Percentiles rank a stretch among this genome's conserved stretches.
Conservation (phyloP, 106 monocot genomes). For the Allium sativum region DNA sequence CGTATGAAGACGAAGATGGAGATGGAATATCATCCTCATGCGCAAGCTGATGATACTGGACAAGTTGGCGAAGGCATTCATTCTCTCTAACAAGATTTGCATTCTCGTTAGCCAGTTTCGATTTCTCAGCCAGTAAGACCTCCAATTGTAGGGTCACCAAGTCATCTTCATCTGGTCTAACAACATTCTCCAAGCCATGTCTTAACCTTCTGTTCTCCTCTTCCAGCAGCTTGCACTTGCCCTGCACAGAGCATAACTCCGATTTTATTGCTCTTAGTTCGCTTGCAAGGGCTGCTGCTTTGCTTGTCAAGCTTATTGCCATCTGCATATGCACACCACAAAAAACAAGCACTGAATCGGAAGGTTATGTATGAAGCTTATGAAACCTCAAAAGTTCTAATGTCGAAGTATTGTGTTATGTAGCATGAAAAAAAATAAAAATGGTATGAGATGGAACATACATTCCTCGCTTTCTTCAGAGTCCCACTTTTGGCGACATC, state of each 20-base stretch:
- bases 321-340: slow-evolving; percentile 26
- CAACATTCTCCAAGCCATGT: slow-evolving; percentile 44
- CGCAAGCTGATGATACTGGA: slow-evolving; percentile 88
- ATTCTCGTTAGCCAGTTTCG: slow-evolving; percentile 79
- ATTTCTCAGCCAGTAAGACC: slow-evolving; percentile 79
- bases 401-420: neutral
- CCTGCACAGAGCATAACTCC: slow-evolving; percentile 63
- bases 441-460: slow-evolving; percentile 3
- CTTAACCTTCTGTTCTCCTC: slow-evolving; percentile 81
- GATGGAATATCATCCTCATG: slow-evolving; percentile 28
- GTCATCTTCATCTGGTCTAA: slow-evolving; percentile 71
- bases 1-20: slow-evolving; percentile 26
- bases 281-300: slow-evolving; percentile 60
- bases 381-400: neutral
- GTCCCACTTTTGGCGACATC: slow-evolving; percentile 23
- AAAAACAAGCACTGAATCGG: neutral
- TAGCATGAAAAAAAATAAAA: neutral
- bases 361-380: neutral
- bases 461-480: slow-evolving; percentile 53
- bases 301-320: slow-evolving; percentile 65
- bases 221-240: slow-evolving; percentile 65
- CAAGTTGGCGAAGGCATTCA: slow-evolving; percentile 74
- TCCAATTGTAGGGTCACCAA: slow-evolving; percentile 95
- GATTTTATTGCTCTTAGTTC: slow-evolving; percentile 68
- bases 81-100: slow-evolving; percentile 69